Evolutionary conservation across 176 grass and related monocot genomes (phyloP).

Genomic region (Luzula sylvatica): DNA sequence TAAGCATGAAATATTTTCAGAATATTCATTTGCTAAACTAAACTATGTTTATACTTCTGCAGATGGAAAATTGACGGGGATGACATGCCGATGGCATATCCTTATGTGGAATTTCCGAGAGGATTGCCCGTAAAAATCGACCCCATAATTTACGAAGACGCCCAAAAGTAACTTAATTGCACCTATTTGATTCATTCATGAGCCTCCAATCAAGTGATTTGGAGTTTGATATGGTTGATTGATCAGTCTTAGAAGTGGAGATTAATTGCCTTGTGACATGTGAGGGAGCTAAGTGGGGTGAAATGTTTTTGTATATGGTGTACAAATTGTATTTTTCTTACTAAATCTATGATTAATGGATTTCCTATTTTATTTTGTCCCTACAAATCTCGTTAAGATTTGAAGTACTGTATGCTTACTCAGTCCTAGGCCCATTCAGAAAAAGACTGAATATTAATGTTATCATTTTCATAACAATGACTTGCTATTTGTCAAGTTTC

Average conservation of each 20-base stretch:
- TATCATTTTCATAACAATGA: too few relatives aligned
- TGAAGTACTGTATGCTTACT: too few relatives aligned
- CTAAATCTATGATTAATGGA: too few relatives aligned
- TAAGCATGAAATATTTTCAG: neutral
- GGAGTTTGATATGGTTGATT: neutral
- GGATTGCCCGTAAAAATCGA: conserved; percentile 62
- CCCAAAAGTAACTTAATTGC: conserved; percentile 16
- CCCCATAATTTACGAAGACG: too few relatives aligned
- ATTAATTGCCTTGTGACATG: conserved; percentile 9
- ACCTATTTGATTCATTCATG: neutral
- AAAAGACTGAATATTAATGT: too few relatives aligned
- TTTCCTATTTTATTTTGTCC: too few relatives aligned
- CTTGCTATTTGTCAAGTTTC: too few relatives aligned
- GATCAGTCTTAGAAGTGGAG: neutral
- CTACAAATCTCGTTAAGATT: too few relatives aligned
- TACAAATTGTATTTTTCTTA: too few relatives aligned
- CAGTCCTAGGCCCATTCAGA: too few relatives aligned
- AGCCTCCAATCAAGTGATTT: neutral
- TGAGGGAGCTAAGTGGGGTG: neutral
- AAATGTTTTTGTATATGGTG: conserved; percentile 49
- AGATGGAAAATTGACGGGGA: conserved; percentile 63
- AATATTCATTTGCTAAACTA: neutral
- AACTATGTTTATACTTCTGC: neutral
- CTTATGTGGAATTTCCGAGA: conserved; percentile 73
- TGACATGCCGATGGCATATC: conserved; percentile 73